phyloP scores from a whole-genome alignment of 2,329 filamentous ascomycete genomes.

The Hypoxylon sp. region DNA sequence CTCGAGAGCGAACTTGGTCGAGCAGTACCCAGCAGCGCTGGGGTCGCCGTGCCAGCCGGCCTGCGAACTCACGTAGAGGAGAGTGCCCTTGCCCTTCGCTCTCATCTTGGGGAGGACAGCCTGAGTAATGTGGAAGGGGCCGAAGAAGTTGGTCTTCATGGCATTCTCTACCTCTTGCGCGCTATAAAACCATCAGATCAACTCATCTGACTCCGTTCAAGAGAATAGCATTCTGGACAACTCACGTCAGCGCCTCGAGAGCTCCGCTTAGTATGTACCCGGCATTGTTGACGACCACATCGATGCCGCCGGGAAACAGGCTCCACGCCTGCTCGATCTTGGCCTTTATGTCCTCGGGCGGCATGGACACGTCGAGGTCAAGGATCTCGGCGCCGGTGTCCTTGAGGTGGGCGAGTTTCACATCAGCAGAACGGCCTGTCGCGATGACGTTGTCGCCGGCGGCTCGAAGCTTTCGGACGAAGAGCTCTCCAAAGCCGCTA shows the following conservation, averaged over 20 bases:
- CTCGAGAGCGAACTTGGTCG: constrained; percentile 39
- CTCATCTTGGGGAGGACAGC: constrained; percentile 47
- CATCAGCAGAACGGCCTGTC: constrained; percentile 49
- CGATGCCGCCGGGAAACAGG: constrained; percentile 42
- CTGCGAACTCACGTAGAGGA: constrained; percentile 49
- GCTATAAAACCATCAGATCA: constrained; percentile 30
- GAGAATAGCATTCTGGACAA: not conserved
- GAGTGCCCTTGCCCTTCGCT: constrained; percentile 41
- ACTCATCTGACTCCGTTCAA: not conserved
- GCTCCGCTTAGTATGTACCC: constrained; percentile 45
- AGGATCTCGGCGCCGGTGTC: constrained; percentile 44
- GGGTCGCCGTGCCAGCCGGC: constrained; percentile 47
- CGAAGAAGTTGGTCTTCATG: constrained; percentile 50
- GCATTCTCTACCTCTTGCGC: constrained; percentile 39
- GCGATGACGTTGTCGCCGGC: constrained; percentile 53
- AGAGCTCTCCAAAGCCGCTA: constrained; percentile 51
- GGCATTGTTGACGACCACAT: constrained; percentile 52
- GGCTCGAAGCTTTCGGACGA: constrained; percentile 49
- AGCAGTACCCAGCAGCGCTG: constrained; percentile 39
- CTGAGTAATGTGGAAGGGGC: constrained; percentile 49
- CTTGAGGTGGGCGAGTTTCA: constrained; percentile 48
- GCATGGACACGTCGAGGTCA: constrained; percentile 41
- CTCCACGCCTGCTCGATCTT: constrained; percentile 36
- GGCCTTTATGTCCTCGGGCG: constrained; percentile 29
- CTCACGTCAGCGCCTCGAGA: constrained; percentile 43